Evolutionary conservation across 2,329 filamentous ascomycete species (phyloP).

Genomic region (Teratosphaeria pseudoeucalypti): DNA sequence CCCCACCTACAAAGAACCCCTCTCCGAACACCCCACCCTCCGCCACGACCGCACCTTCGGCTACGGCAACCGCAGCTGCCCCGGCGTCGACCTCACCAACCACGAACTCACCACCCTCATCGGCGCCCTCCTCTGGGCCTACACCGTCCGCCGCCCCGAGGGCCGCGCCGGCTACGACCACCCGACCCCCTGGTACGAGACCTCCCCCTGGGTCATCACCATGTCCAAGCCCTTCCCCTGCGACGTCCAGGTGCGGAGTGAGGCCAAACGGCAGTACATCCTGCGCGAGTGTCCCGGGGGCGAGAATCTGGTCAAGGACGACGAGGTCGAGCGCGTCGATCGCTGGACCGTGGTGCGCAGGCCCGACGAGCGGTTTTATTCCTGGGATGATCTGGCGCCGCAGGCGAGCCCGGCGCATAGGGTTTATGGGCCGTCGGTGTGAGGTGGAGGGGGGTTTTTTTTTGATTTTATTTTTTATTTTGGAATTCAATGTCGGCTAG

Average conservation of each 20-base stretch:
- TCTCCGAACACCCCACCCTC: conserved; percentile 26
- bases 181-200: conserved; percentile 25
- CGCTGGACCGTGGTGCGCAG: not conserved
- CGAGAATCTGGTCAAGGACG: conserved; percentile 16
- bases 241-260: conserved; percentile 19
- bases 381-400: not conserved
- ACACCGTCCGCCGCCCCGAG: conserved; percentile 20
- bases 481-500: not conserved
- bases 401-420: not conserved
- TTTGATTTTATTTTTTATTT: not conserved
- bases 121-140: conserved; percentile 22
- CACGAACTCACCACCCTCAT: conserved; percentile 22
- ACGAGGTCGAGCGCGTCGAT: conserved; percentile 4
- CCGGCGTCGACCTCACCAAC: conserved; percentile 24
- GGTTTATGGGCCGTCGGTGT: not conserved
- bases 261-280: conserved; percentile 22
- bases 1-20: conserved; percentile 27
- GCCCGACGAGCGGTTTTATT: not conserved
- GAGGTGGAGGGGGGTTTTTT: no score
- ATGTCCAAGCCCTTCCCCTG: conserved; percentile 24
- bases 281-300: conserved; percentile 15
- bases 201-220: conserved; percentile 25
- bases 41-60: conserved; percentile 24
- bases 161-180: conserved; percentile 13
- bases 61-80: conserved; percentile 26